Evolutionary conservation across 2,329 filamentous ascomycete genomes (phyloP).

Genomic region (Pseudogymnoascus sp.): DNA sequence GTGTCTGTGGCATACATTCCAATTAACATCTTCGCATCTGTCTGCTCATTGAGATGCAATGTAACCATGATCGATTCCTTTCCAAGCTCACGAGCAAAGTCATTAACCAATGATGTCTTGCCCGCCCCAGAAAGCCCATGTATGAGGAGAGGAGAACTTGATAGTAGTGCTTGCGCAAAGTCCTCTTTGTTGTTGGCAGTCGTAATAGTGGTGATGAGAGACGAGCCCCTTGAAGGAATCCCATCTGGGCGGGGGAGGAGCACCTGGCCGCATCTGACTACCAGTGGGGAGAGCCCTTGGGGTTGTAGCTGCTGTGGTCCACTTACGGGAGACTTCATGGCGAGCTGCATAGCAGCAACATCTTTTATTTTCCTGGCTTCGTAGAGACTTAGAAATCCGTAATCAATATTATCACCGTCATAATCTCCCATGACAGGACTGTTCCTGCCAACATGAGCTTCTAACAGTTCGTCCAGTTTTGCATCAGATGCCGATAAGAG

Average conservation of each 20-base stretch:
- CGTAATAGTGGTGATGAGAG: slow-evolving; percentile 63
- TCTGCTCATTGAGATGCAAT: slow-evolving; percentile 94
- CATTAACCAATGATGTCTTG: slow-evolving; percentile 79
- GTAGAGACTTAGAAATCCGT: slow-evolving; percentile 58
- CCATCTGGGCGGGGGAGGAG: slow-evolving; percentile 59
- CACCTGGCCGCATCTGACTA: slow-evolving; percentile 57
- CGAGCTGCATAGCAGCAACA: slow-evolving; percentile 16
- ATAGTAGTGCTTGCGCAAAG: slow-evolving; percentile 61
- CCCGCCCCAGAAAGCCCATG: slow-evolving; percentile 79
- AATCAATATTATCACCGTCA: slow-evolving; percentile 72
- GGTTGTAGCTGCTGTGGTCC: slow-evolving; percentile 14
- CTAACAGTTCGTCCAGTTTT: slow-evolving; percentile 65
- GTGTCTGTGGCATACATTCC: slow-evolving; percentile 88
- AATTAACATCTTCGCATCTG: slow-evolving; percentile 91
- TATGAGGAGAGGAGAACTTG: slow-evolving; percentile 65
- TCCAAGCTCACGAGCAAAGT: slow-evolving; percentile 72
- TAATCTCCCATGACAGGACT: slow-evolving; percentile 60
- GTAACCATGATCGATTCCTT: slow-evolving; percentile 81
- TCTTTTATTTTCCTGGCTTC: slow-evolving; percentile 38
- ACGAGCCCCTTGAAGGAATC: slow-evolving; percentile 38
- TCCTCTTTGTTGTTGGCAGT: slow-evolving; percentile 63
- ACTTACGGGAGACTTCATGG: neutral
- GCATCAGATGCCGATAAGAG: slow-evolving; percentile 73
- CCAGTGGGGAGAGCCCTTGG: slow-evolving; percentile 49
- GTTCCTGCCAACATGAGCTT: slow-evolving; percentile 52